phyloP scores from a whole-genome alignment of 495 filamentous ascomycete genomes.

The Aspergillus bertholletiae region DNA sequence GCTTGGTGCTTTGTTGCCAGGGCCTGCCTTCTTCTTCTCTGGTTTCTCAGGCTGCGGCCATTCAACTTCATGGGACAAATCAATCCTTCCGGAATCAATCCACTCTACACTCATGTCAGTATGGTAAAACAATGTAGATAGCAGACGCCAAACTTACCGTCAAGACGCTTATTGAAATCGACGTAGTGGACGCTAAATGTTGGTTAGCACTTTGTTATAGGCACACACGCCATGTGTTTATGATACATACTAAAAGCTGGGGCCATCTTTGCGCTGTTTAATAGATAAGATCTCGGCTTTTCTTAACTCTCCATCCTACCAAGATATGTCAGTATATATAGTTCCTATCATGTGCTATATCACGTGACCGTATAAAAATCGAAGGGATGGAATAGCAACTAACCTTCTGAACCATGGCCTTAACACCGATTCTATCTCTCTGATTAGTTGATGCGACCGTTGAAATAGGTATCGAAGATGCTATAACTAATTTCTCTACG shows the following conservation, averaged over 20 bases:
- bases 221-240: not conserved
- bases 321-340: slow-evolving; percentile 13
- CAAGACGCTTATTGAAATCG: slow-evolving; percentile 98
- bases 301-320: slow-evolving; percentile 74
- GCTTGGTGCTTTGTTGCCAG: slow-evolving; percentile 43
- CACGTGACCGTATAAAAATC: slow-evolving; percentile 37
- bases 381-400: slow-evolving; percentile 17
- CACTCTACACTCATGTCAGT: slow-evolving; percentile 62
- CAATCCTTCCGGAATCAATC: slow-evolving; percentile 76
- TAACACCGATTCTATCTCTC: slow-evolving; percentile 62
- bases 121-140: not conserved
- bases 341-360: slow-evolving; percentile 6
- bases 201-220: slow-evolving; percentile 21
- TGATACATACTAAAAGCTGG: slow-evolving; percentile 70
- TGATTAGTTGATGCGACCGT: slow-evolving; percentile 46
- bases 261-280: slow-evolving; percentile 74
- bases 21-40: slow-evolving; percentile 59
- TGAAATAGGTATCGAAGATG: slow-evolving; percentile 23
- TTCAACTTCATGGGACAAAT: slow-evolving; percentile 74
- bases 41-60: slow-evolving; percentile 71
- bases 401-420: slow-evolving; percentile 70
- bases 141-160: slow-evolving; percentile 43
- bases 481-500: not conserved
- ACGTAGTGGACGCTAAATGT: slow-evolving; percentile 80
- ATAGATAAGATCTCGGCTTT: slow-evolving; percentile 94